phyloP scores from a whole-genome alignment of 768 basidiomycete genomes.

The Imleria badia region DNA sequence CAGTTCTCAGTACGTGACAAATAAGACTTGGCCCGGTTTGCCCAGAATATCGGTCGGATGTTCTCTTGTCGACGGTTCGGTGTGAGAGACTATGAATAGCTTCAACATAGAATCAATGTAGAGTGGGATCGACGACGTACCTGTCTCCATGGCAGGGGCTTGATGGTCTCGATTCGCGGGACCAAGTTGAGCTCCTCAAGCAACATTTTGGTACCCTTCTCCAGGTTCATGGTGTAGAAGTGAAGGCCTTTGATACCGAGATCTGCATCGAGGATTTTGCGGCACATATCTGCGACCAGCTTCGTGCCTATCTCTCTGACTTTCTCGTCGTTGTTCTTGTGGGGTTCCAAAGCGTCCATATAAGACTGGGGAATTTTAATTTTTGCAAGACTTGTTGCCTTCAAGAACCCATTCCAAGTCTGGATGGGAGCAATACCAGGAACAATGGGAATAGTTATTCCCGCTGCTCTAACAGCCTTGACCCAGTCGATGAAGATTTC shows the following conservation, averaged over 20 bases:
- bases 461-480: conserved; percentile 73
- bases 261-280: conserved; percentile 73
- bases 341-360: conserved; percentile 75
- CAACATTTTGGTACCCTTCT: conserved; percentile 93
- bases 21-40: conserved; percentile 94
- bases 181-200: conserved; percentile 89
- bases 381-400: conserved; percentile 76
- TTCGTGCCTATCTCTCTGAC: conserved; percentile 92
- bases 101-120: conserved; percentile 1
- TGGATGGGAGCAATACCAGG: conserved; percentile 96
- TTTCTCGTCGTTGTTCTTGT: conserved; percentile 91
- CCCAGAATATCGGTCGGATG: conserved; percentile 99
- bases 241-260: conserved; percentile 88
- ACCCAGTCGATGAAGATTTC: conserved; percentile 93
- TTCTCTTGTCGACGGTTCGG: conserved; percentile 87
- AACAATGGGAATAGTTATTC: conserved; percentile 86
- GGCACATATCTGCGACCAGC: conserved; percentile 93
- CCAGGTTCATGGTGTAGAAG: conserved; percentile 97
- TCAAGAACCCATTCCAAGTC: conserved; percentile 93
- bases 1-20: conserved; percentile 96
- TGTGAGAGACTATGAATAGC: conserved; percentile 69
- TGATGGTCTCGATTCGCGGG: conserved; percentile 85
- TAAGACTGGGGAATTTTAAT: conserved; percentile 76
- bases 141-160: conserved; percentile 97
- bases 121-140: conserved; percentile 40